Conservation (phyloP, 2,329 filamentous ascomycete genomes). For the Penicillium polonicum region DNA sequence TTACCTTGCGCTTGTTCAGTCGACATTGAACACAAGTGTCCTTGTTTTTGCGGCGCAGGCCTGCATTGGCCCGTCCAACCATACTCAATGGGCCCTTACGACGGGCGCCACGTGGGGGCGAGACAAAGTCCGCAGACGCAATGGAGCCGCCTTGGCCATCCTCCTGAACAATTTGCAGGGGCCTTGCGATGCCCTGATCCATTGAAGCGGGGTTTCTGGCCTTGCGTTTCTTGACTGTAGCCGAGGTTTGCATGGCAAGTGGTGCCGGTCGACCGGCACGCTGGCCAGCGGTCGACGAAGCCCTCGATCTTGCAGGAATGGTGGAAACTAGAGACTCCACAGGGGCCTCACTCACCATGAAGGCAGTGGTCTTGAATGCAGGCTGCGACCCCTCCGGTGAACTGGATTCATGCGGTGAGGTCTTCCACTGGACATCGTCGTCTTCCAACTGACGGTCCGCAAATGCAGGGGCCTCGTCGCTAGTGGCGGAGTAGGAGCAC, state of each 20-base stretch:
- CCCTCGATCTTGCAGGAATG: slow-evolving; percentile 25
- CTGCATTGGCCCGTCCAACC: slow-evolving; percentile 43
- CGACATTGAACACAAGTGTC: slow-evolving; percentile 47
- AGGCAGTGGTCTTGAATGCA: slow-evolving; percentile 32
- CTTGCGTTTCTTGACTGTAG: slow-evolving; percentile 39
- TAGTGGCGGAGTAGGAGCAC: slow-evolving; percentile 34
- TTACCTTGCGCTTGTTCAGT: slow-evolving; percentile 46
- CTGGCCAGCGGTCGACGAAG: slow-evolving; percentile 25
- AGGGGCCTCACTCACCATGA: slow-evolving; percentile 38
- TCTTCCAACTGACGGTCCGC: slow-evolving; percentile 34
- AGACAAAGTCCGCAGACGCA: slow-evolving; percentile 43
- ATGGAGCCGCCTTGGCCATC: slow-evolving; percentile 45
- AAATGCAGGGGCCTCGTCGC: slow-evolving; percentile 31
- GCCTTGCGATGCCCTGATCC: slow-evolving; percentile 32
- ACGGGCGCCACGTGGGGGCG: slow-evolving; percentile 44
- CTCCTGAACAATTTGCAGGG: slow-evolving; percentile 46
- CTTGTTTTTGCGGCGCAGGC: slow-evolving; percentile 45
- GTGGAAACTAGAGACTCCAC: slow-evolving; percentile 30
- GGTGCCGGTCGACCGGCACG: slow-evolving; percentile 30
- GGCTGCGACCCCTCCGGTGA: slow-evolving; percentile 28
- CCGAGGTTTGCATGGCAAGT: slow-evolving; percentile 33
- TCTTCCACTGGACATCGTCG: slow-evolving; percentile 32
- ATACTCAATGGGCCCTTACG: slow-evolving; percentile 43
- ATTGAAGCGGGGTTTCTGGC: slow-evolving; percentile 30
- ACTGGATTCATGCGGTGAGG: slow-evolving; percentile 25